Evolutionary conservation across 2,329 filamentous ascomycete species (phyloP).

Genomic region (Aureobasidium subglaciale): DNA sequence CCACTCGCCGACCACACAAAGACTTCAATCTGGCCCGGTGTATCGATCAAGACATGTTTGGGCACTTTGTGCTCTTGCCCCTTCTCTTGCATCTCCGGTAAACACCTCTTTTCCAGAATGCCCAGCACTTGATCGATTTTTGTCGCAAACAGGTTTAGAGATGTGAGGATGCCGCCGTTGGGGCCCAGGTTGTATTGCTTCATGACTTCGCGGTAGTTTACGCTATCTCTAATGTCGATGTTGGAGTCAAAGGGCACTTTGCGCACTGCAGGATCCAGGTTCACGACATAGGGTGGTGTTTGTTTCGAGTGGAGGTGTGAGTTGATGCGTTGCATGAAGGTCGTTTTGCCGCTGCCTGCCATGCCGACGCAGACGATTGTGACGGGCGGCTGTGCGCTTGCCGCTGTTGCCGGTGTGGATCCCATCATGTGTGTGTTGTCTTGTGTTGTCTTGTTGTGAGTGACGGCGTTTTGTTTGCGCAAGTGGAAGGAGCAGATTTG

Average conservation of each 20-base stretch:
- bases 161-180: slow-evolving; percentile 94
- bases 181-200: slow-evolving; percentile 97
- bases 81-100: slow-evolving; percentile 21
- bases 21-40: slow-evolving; percentile 95
- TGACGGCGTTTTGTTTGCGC: no score
- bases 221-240: slow-evolving; percentile 96
- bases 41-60: slow-evolving; percentile 85
- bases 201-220: slow-evolving; percentile 99
- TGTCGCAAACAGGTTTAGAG: slow-evolving; percentile 91
- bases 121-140: slow-evolving; percentile 93
- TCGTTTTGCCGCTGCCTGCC: slow-evolving; percentile 98
- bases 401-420: slow-evolving; percentile 1
- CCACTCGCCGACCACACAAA: slow-evolving; percentile 98
- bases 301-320: slow-evolving; percentile 67
- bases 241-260: slow-evolving; percentile 93
- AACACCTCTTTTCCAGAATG: slow-evolving; percentile 74
- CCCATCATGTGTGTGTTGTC: not conserved
- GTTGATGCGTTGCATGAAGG: slow-evolving; percentile 98
- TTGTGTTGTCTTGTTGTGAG: not conserved
- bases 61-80: slow-evolving; percentile 30
- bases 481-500: no score
- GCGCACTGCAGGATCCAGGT: slow-evolving; percentile 90
- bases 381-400: slow-evolving; percentile 47
- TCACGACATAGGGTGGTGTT: slow-evolving; percentile 86
- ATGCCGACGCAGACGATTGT: slow-evolving; percentile 93